A percentile compares a stretch with the other conserved stretches of the same genome.
Evolutionary conservation across 1,284 basidiomycete genomes (phyloP).

Genomic region (Marasmius oreades): DNA sequence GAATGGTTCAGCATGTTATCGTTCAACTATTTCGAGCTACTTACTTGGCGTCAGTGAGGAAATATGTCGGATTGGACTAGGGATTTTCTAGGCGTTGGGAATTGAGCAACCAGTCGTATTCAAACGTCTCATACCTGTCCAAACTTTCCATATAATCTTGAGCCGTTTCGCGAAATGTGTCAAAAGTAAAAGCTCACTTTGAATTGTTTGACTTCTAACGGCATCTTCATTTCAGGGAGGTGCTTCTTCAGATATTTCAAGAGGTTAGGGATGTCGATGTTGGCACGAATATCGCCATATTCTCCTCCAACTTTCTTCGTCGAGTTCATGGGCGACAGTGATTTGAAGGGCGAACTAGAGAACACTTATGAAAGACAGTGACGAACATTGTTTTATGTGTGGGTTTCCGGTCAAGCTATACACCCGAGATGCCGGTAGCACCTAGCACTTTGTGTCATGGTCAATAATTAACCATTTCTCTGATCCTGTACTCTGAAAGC

Average conservation of each 20-base stretch:
- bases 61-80: slow-evolving; percentile 94
- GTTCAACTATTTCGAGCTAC: slow-evolving; percentile 17
- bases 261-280: slow-evolving; percentile 63
- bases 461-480: too few relatives aligned
- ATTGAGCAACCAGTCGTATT: not conserved
- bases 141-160: slow-evolving; percentile 44
- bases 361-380: not conserved
- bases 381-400: not conserved
- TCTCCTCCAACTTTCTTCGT: slow-evolving; percentile 62
- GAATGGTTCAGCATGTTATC: not conserved
- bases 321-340: not conserved
- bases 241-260: slow-evolving; percentile 64
- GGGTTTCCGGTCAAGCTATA: not conserved
- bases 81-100: slow-evolving; percentile 3
- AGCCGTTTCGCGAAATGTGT: slow-evolving; percentile 2
- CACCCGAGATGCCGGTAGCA: not conserved
- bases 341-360: not conserved
- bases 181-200: slow-evolving; percentile 51
- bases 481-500: too few relatives aligned
- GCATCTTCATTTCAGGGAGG: slow-evolving; percentile 57
- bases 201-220: slow-evolving; percentile 88
- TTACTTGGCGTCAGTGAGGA: slow-evolving; percentile 73
- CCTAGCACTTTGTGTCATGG: not conserved
- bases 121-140: slow-evolving; percentile 57
- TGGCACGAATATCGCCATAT: slow-evolving; percentile 70